Conservation (phyloP, 1,284 basidiomycete species). For the Fomitopsis betulina region DNA sequence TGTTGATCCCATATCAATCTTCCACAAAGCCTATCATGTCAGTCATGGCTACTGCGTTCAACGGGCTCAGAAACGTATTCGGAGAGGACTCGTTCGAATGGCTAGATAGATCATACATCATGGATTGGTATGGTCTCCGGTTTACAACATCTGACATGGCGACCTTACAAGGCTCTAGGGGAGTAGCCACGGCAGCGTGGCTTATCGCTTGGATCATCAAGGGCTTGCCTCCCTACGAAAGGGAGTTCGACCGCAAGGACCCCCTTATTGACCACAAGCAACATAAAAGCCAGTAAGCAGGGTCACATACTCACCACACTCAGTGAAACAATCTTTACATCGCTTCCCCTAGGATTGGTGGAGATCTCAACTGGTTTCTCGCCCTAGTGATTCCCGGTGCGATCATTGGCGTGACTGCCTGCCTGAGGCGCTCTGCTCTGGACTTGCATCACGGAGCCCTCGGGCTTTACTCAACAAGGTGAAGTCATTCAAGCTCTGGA, state of each 20-base stretch:
- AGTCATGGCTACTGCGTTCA: neutral
- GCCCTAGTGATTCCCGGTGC: constrained; percentile 42
- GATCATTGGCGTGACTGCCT: constrained; percentile 33
- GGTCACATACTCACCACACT: neutral
- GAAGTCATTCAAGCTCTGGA: neutral
- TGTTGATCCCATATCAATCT: neutral
- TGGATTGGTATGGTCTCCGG: constrained; percentile 30
- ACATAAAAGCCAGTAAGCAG: constrained; percentile 42
- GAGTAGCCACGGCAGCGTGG: constrained; percentile 40
- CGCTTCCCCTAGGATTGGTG: constrained; percentile 37
- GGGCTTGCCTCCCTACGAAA: constrained; percentile 43
- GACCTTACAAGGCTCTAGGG: constrained; percentile 29
- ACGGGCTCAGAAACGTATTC: constrained; percentile 8
- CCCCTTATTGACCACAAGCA: constrained; percentile 49
- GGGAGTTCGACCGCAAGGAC: constrained; percentile 49
- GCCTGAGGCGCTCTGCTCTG: constrained; percentile 39
- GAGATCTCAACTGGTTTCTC: constrained; percentile 40
- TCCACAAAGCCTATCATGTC: neutral
- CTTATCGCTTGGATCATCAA: constrained; percentile 36
- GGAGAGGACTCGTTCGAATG: constrained; percentile 40
- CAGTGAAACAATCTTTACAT: neutral
- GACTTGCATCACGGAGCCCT: constrained; percentile 56
- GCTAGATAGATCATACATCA: constrained; percentile 34
- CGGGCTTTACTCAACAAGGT: constrained; percentile 46
- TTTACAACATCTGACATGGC: neutral